Base-by-base conservation (phyloP, 2,329 filamentous ascomycete genomes). In the Amylocarpus encephaloides region DNA sequence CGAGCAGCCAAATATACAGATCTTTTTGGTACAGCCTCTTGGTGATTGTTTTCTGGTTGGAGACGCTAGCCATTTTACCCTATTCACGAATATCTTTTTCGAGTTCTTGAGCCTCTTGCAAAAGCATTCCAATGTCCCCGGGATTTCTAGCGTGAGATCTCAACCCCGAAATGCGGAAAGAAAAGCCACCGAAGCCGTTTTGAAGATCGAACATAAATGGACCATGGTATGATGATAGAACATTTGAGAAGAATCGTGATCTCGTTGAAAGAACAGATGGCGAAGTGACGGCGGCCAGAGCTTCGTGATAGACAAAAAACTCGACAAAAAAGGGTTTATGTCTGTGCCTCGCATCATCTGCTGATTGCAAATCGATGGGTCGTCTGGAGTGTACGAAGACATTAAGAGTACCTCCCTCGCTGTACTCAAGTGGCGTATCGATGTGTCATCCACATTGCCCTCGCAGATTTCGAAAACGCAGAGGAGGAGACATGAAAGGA, bases 321-420 rank as follows among this genome's bases (percentile, higher is more conserved):
- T 62, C 55, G 6, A 62, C 50, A 4, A 62, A 42, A 34, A 59
- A 54, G 53, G 52, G 16, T 62, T 50, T 7, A 62, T 46, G n/a
- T 48, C 49, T 13, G 53, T 54, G 4, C 47, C 43, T 15, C 46
- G 33, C 6, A 13, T 36, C 40, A 33, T 6, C n/a, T n/a, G n/a
- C 16, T n/a, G 12, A 11, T 18, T 4, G 19, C 9, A 11, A 43
- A 4, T 15, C 11, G 33, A 3, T 40, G n/a, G 33, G 39, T 2
- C 15, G 32, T 13, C 40, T 26, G n/a, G 46, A 35, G 18, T 48
- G 11, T n/a, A 46, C 22, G 29, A n/a, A 44, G 56, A 22, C 33
- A 47, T 42, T 1, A 49, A 44, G 11, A 51, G 32, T 18, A 55
- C 32, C n/a, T 53, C 39, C 12, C 57, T 30, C 11, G 59, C 59